These are phyloP conservation scores for Phytophthora palmivora DNA, from an alignment of 352 stramenopile genomes.

Conservation along the genomic window DNA sequence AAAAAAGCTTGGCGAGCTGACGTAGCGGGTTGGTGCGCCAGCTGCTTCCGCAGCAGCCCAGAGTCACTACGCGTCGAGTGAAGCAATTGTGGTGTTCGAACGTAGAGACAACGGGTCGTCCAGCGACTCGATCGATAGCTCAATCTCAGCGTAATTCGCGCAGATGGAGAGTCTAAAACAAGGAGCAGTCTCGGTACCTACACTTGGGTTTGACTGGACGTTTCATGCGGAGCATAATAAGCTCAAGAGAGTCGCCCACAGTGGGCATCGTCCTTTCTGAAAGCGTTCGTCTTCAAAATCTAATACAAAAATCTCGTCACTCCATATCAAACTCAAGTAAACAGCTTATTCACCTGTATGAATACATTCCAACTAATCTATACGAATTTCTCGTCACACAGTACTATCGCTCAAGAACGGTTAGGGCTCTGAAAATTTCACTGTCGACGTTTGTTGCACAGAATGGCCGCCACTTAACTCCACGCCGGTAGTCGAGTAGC, in stretches of 20 bases:
- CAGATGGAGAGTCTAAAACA: constrained; percentile 2
- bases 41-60: neutral
- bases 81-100: constrained; percentile 1
- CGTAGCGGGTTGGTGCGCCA: constrained; percentile 3
- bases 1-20: constrained; percentile 10
- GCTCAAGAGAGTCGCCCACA: constrained; percentile 6
- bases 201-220: constrained; percentile 27
- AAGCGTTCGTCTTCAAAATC: too few relatives aligned
- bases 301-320: too few relatives aligned
- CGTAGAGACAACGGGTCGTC: constrained; percentile 7
- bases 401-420: constrained; percentile 24
- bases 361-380: neutral
- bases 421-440: constrained; percentile 85
- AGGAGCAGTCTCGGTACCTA: constrained; percentile 9
- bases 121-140: neutral
- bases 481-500: neutral
- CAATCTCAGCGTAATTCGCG: constrained; percentile 6
- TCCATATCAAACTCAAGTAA: neutral
- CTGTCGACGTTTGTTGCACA: constrained; percentile 38
- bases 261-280: too few relatives aligned
- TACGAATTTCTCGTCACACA: too few relatives aligned
- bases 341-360: constrained; percentile 1
- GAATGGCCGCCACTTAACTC: constrained; percentile 14
- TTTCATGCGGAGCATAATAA: constrained; percentile 24
- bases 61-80: neutral